Percentiles rank a stretch among this genome's conserved stretches.
These are phyloP conservation scores for Rhodotorula glutinis DNA, from an alignment of 1,284 basidiomycete species.

Conservation along the genomic window DNA sequence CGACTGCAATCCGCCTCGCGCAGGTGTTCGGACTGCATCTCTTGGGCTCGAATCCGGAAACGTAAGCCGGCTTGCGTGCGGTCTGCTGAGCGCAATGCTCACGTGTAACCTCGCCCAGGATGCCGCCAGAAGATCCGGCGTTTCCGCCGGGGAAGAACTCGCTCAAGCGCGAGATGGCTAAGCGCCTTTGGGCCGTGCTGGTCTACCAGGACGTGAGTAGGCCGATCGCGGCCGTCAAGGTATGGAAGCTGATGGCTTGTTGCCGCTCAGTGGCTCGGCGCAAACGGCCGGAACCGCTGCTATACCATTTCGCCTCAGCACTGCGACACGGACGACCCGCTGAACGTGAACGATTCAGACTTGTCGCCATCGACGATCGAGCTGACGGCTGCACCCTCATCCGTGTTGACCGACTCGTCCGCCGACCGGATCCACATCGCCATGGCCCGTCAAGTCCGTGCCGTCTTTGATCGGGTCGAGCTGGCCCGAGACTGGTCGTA, in stretches of 20 bases:
- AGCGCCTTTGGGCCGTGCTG: constrained; percentile 40
- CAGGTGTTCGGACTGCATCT: constrained; percentile 41
- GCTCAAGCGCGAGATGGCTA: constrained; percentile 41
- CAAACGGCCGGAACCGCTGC: constrained; percentile 26
- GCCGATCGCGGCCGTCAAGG: background rate
- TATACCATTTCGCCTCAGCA: constrained; percentile 36
- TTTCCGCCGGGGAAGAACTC: constrained; percentile 41
- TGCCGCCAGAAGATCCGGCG: constrained; percentile 42
- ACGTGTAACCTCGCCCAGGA: constrained; percentile 14
- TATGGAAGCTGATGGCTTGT: background rate
- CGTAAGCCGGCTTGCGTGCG: constrained; percentile 5
- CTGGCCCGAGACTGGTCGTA: constrained; percentile 24
- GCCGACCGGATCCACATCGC: constrained; percentile 37
- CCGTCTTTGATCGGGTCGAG: constrained; percentile 35
- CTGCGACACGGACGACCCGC: constrained; percentile 40
- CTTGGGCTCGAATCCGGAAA: constrained; percentile 36
- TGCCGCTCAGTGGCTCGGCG: constrained; percentile 36
- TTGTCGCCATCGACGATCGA: constrained; percentile 30
- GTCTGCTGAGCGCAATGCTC: background rate
- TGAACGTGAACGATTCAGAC: constrained; percentile 39
- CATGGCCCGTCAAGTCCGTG: constrained; percentile 37
- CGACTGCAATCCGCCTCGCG: constrained; percentile 34
- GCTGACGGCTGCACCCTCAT: constrained; percentile 19
- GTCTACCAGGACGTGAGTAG: constrained; percentile 38
- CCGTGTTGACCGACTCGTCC: constrained; percentile 39